These are phyloP conservation scores for Citrullus mucosospermus DNA, from an alignment of 306 rosid species.

Conservation along the genomic window DNA sequence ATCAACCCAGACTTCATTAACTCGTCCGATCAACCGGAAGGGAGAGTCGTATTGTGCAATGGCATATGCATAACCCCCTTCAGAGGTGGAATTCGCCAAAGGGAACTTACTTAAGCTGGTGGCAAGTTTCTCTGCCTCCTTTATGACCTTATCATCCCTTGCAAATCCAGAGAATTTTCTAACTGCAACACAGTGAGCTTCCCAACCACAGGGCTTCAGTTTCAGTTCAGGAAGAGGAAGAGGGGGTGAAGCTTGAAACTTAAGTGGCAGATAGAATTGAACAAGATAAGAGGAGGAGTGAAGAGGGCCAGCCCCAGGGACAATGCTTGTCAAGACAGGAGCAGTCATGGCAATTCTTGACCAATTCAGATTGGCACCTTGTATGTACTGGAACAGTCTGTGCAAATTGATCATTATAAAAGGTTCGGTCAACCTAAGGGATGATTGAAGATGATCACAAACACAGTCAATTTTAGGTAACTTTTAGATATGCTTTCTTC, in stretches of 20 bases:
- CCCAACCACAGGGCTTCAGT: conserved; percentile 28
- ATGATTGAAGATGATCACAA: not conserved
- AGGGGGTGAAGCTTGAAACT: conserved; percentile 58
- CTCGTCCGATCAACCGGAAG: conserved; percentile 31
- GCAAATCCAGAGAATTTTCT: conserved; percentile 64
- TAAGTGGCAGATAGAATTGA: conserved; percentile 44
- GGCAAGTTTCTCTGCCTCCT: conserved; percentile 68
- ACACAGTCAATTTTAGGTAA: not conserved
- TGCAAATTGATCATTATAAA: not conserved
- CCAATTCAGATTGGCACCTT: conserved; percentile 81
- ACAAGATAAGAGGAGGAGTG: conserved; percentile 53
- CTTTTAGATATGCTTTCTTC: not conserved
- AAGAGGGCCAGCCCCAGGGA: conserved; percentile 50
- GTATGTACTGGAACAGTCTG: conserved; percentile 69
- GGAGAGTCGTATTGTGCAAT: conserved; percentile 68
- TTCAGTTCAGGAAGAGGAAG: conserved; percentile 57
- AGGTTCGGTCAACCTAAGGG: not conserved
- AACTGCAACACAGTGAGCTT: conserved; percentile 42
- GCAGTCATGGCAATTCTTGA: conserved; percentile 61
- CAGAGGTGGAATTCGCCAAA: conserved; percentile 44
- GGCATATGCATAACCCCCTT: conserved; percentile 35
- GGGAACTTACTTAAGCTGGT: conserved; percentile 42
- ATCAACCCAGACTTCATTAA: conserved; percentile 75
- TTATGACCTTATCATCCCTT: conserved; percentile 41
- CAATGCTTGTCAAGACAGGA: conserved; percentile 55